Percentiles rank a stretch among this genome's conserved stretches.
These are phyloP conservation scores for Gillenia trifoliata DNA, from an alignment of 306 rosid genomes.

Conservation along the genomic window DNA sequence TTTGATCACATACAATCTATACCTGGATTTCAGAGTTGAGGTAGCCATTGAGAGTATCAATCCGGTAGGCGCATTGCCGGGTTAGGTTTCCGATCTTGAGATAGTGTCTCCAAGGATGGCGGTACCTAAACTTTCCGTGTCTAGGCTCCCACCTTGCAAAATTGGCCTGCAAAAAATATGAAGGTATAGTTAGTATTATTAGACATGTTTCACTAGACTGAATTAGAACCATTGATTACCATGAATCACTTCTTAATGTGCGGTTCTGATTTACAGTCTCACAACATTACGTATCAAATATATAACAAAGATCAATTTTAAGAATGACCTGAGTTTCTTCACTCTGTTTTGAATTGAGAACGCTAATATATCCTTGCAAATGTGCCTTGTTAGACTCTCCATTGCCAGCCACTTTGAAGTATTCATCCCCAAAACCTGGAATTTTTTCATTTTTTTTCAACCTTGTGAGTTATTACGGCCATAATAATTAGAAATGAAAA, in stretches of 20 bases:
- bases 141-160: slow-evolving; percentile 58
- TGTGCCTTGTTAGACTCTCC: slow-evolving; percentile 13
- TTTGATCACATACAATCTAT: not conserved
- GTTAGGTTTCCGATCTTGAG: slow-evolving; percentile 39
- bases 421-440: slow-evolving; percentile 39
- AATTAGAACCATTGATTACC: not conserved
- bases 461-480: not conserved
- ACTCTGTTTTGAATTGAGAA: slow-evolving; percentile 42
- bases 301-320: not conserved
- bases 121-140: slow-evolving; percentile 39
- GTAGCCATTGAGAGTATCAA: slow-evolving; percentile 42
- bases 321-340: slow-evolving; percentile 41
- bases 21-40: slow-evolving; percentile 26
- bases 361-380: slow-evolving; percentile 42
- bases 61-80: slow-evolving; percentile 42
- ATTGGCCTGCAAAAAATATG: slow-evolving; percentile 27
- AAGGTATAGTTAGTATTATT: not conserved
- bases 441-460: not conserved
- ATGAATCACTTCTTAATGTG: not conserved
- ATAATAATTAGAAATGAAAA: not conserved
- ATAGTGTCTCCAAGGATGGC: slow-evolving; percentile 56
- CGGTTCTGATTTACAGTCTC: not conserved
- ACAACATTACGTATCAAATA: too few species aligned
- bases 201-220: not conserved
- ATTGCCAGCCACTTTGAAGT: slow-evolving; percentile 24